A percentile compares a stretch with the other conserved stretches of the same genome.
Evolutionary conservation across 2,329 filamentous ascomycete genomes (phyloP).

Genomic region (Pestalotiopsis fici): DNA sequence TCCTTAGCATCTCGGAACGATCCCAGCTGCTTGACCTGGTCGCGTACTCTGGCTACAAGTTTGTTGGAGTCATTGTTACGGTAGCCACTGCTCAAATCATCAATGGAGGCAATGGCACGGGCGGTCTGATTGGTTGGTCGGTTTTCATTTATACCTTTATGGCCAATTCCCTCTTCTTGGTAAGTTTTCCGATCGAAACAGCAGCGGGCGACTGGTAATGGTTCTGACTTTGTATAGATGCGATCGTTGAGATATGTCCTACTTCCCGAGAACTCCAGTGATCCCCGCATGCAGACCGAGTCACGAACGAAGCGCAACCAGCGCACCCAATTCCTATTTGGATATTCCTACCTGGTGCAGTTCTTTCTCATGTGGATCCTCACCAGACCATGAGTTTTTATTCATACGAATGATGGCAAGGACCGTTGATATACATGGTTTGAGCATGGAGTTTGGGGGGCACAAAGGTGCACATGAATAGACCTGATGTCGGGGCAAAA

Average conservation of each 20-base stretch:
- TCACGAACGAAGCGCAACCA: slow-evolving; percentile 84
- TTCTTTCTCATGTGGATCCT: slow-evolving; percentile 89
- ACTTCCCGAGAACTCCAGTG: slow-evolving; percentile 76
- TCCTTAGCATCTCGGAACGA: slow-evolving; percentile 90
- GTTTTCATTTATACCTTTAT: slow-evolving; percentile 91
- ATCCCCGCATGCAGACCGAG: slow-evolving; percentile 68
- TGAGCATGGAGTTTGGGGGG: neutral
- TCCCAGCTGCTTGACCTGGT: slow-evolving; percentile 91
- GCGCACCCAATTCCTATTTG: slow-evolving; percentile 87
- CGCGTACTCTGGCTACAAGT: slow-evolving; percentile 98
- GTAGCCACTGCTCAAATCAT: slow-evolving; percentile 77
- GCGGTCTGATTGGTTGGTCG: slow-evolving; percentile 85
- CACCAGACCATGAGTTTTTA: slow-evolving; percentile 34
- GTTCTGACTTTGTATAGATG: slow-evolving; percentile 55
- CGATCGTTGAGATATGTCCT: slow-evolving; percentile 95
- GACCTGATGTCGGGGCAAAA: neutral
- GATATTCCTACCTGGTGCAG: slow-evolving; percentile 94
- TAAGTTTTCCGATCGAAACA: slow-evolving; percentile 43
- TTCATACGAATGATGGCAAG: no score
- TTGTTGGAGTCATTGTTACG: slow-evolving; percentile 92
- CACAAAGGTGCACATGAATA: slow-evolving; percentile 1
- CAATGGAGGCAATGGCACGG: slow-evolving; percentile 78
- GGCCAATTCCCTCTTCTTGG: slow-evolving; percentile 93
- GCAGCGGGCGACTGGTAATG: no score
- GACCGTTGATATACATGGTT: neutral